Base-by-base conservation (phyloP, 2,329 filamentous ascomycete genomes). In the Claviceps arundinis region DNA sequence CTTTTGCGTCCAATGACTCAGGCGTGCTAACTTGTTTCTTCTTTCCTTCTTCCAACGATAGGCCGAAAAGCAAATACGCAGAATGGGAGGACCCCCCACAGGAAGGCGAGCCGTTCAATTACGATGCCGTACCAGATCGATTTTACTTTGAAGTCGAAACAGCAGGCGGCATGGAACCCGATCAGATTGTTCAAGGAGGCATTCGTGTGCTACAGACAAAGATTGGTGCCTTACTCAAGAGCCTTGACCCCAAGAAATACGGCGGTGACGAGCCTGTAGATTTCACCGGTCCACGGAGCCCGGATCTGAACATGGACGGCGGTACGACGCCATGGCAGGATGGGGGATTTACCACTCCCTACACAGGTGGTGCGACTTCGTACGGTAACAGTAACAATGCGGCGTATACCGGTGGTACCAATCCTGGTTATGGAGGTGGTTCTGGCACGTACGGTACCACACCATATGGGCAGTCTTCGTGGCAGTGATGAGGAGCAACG, bases 81-180 rank as follows among this genome's bases (percentile, higher is more conserved):
- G 78, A 81, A 43, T 87, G 85, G 76, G 89, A 94, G 65, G 85
- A 89, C 49, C 82, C 86, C 8, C 78, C 82, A 0, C 81, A 86
- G 59, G 86, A 93, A 58, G 89, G 89, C 59, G 87, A 94, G 61
- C 78, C 83, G 0, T 97, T 97, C 68, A 84, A 97, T 70, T 97
- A 88, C 68, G 85, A 95, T 61, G 91, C 89, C 9, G 79, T 85
- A 22, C 91, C 93, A 5, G 77, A 75, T 55, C 81, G 80, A 58
- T 98, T 96, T 74, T 98, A 96, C 74, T 86, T 91, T 63, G 89
- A 96, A 63, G 85, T 98, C 47, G 93, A 98, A 68, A 85, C 86
- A 47, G 84, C 87, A 40, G 93, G 93, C 38, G 87, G 84, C 60
- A 80, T 97, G 55, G 87, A 93, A 34, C 91, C 93, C 0, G 91